phyloP scores from a whole-genome alignment of 2,329 filamentous ascomycete genomes.

The Ascosphaera apis region DNA sequence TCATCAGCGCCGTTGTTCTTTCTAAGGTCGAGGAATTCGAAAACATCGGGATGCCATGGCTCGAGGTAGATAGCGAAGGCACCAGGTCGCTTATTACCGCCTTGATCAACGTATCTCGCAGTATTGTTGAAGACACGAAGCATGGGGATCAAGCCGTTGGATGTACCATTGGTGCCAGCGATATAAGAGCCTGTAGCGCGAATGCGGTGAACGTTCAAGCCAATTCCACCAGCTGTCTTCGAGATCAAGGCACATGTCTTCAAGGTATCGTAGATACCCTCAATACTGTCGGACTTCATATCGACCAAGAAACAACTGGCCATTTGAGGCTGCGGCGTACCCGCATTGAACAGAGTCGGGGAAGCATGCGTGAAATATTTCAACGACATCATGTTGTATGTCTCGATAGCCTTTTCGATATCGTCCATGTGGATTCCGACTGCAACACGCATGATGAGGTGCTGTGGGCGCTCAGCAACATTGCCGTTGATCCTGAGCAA shows the following conservation, averaged over 20 bases:
- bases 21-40: constrained; percentile 87
- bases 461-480: constrained; percentile 89
- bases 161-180: constrained; percentile 90
- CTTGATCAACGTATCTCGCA: constrained; percentile 93
- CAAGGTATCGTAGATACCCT: constrained; percentile 95
- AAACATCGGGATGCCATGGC: constrained; percentile 96
- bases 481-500: constrained; percentile 87
- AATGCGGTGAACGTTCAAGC: constrained; percentile 88
- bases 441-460: constrained; percentile 99
- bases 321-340: constrained; percentile 80
- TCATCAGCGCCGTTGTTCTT: constrained; percentile 99
- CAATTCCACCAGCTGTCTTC: constrained; percentile 96
- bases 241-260: constrained; percentile 99
- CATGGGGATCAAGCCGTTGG: constrained; percentile 94
- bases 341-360: constrained; percentile 92
- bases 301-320: constrained; percentile 98
- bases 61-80: constrained; percentile 98
- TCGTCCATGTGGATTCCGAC: constrained; percentile 93
- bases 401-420: constrained; percentile 86
- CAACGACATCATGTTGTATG: constrained; percentile 96
- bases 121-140: constrained; percentile 99
- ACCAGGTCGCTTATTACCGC: constrained; percentile 96
- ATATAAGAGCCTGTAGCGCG: constrained; percentile 96
- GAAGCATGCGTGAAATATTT: constrained; percentile 98
- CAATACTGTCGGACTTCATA: constrained; percentile 99